phyloP scores from a whole-genome alignment of 2,329 filamentous ascomycete genomes.

The Xylaria sp. region DNA sequence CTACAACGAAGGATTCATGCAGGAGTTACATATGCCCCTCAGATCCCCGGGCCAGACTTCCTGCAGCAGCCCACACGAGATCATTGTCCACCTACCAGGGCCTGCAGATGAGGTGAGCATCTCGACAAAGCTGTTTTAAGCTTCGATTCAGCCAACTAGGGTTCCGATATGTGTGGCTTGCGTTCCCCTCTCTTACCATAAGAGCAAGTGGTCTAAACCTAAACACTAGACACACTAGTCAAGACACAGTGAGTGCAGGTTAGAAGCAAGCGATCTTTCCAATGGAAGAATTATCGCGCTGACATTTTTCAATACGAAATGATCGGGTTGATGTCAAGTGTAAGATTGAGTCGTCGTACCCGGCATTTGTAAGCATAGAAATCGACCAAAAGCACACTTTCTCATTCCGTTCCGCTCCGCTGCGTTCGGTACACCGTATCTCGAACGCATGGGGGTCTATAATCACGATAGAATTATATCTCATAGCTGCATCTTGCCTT shows the following conservation, averaged over 20 bases:
- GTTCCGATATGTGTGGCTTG: background rate
- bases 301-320: background rate
- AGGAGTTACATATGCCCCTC: background rate
- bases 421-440: background rate
- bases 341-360: background rate
- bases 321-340: background rate
- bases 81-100: background rate
- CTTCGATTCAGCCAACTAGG: background rate
- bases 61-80: background rate
- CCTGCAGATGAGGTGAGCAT: background rate
- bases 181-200: too few relatives aligned
- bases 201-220: too few relatives aligned
- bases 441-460: background rate
- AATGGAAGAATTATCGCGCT: too few relatives aligned
- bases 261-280: too few relatives aligned
- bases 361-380: background rate
- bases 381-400: background rate
- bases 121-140: background rate
- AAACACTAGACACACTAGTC: too few relatives aligned
- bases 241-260: too few relatives aligned
- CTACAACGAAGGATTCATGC: background rate
- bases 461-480: background rate
- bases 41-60: background rate
- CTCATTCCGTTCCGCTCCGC: background rate
- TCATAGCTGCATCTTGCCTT: background rate